These are phyloP conservation scores for Ganoderma resinaceum DNA, from an alignment of 1,284 basidiomycete species.

Conservation along the genomic window DNA sequence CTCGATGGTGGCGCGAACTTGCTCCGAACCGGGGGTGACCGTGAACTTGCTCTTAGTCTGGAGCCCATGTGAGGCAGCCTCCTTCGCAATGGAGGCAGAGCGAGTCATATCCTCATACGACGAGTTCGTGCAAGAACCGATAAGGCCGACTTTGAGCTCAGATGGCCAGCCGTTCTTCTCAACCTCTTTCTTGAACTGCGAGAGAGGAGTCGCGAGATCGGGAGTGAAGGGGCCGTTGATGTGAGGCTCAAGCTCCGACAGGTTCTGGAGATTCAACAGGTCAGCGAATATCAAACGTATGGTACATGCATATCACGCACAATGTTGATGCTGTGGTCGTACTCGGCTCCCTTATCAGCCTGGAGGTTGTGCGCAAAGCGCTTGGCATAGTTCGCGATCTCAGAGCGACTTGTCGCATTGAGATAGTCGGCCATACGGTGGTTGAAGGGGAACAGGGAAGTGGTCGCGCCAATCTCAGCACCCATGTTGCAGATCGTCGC, in stretches of 20 bases:
- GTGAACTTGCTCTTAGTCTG: slow-evolving; percentile 95
- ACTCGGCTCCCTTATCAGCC: slow-evolving; percentile 91
- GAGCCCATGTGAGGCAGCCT: slow-evolving; percentile 90
- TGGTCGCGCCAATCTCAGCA: slow-evolving; percentile 99
- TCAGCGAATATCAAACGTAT: neutral
- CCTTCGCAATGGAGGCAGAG: slow-evolving; percentile 91
- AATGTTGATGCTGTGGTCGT: slow-evolving; percentile 95
- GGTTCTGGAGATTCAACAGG: slow-evolving; percentile 64
- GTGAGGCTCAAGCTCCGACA: slow-evolving; percentile 97
- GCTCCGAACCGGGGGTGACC: slow-evolving; percentile 98
- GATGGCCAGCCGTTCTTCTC: slow-evolving; percentile 97
- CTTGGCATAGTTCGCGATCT: slow-evolving; percentile 92
- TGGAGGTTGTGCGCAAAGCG: slow-evolving; percentile 92
- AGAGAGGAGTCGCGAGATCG: slow-evolving; percentile 95
- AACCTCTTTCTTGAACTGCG: slow-evolving; percentile 92
- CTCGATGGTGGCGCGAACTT: slow-evolving; percentile 96
- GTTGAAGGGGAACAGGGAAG: slow-evolving; percentile 99
- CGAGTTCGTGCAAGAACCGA: slow-evolving; percentile 99
- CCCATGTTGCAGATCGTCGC: slow-evolving; percentile 99
- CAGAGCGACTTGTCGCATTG: slow-evolving; percentile 89
- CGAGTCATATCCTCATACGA: slow-evolving; percentile 99
- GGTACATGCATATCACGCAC: slow-evolving; percentile 48
- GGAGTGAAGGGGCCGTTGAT: slow-evolving; percentile 99
- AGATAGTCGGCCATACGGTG: slow-evolving; percentile 93
- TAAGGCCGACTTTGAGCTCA: slow-evolving; percentile 97